Evolutionary conservation across 1,284 basidiomycete species (phyloP).

Genomic region (Trametes versicolor): DNA sequence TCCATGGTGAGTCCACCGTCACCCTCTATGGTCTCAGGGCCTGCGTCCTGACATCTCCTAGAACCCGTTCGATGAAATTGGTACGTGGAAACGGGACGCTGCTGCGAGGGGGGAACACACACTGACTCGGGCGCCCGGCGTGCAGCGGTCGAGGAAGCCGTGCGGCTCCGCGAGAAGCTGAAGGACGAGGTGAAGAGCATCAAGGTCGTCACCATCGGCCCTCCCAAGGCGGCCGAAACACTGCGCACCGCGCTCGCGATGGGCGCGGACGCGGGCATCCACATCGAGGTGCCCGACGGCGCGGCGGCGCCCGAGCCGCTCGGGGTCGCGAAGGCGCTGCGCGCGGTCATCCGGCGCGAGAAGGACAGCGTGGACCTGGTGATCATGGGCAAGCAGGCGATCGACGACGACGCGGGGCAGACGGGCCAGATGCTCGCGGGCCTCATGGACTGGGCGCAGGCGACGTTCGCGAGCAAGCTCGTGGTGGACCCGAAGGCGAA

Average conservation of each 20-base stretch:
- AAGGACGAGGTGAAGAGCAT: constrained; percentile 85
- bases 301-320: constrained; percentile 84
- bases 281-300: constrained; percentile 86
- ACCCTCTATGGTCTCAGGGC: background rate
- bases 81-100: constrained; percentile 54
- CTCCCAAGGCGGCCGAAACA: constrained; percentile 90
- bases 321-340: constrained; percentile 87
- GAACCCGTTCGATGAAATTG: constrained; percentile 98
- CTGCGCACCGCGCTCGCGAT: constrained; percentile 97
- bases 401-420: constrained; percentile 97
- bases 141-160: constrained; percentile 96
- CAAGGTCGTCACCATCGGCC: constrained; percentile 93
- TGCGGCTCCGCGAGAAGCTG: constrained; percentile 88
- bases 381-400: constrained; percentile 98
- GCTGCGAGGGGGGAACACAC: background rate
- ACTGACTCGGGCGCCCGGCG: constrained; percentile 15
- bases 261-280: constrained; percentile 95
- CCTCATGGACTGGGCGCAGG: constrained; percentile 93
- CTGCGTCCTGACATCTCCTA: constrained; percentile 44
- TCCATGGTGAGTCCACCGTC: constrained; percentile 79
- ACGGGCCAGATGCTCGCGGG: constrained; percentile 99
- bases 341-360: constrained; percentile 79
- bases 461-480: constrained; percentile 94
- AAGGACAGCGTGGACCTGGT: constrained; percentile 84
- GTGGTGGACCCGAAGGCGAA: constrained; percentile 78